A percentile compares a stretch with the other conserved stretches of the same genome.
phyloP scores from a whole-genome alignment of 2,329 filamentous ascomycete genomes.

The Beauveria australis region DNA sequence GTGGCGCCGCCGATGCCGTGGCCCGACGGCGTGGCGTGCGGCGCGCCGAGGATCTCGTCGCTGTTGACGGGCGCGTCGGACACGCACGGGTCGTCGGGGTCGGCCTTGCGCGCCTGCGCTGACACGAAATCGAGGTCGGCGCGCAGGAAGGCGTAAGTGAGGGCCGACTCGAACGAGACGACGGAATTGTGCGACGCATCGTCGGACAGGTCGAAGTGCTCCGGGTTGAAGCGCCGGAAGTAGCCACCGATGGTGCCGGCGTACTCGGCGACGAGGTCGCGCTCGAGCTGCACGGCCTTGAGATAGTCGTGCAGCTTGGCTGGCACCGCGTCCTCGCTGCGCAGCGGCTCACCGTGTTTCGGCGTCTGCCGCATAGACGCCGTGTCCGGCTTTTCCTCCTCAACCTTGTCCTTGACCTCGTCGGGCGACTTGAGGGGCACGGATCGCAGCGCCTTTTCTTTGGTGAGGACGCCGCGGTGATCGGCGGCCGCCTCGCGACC shows the following conservation, averaged over 20 bases:
- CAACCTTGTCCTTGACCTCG: constrained; percentile 31
- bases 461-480: constrained; percentile 23
- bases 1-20: constrained; percentile 63
- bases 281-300: constrained; percentile 62
- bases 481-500: constrained; percentile 22
- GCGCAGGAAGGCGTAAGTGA: constrained; percentile 88
- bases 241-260: constrained; percentile 84
- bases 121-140: constrained; percentile 92
- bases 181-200: constrained; percentile 25
- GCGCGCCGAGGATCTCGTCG: constrained; percentile 68
- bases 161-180: constrained; percentile 64
- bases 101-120: constrained; percentile 76
- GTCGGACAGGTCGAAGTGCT: constrained; percentile 53
- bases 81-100: constrained; percentile 60
- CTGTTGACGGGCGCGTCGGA: constrained; percentile 75
- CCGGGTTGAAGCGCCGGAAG: constrained; percentile 81
- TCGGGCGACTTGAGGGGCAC: constrained; percentile 43
- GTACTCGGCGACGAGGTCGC: constrained; percentile 66
- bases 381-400: constrained; percentile 13
- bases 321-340: constrained; percentile 36
- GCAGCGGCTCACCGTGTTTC: constrained; percentile 28
- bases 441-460: constrained; percentile 21
- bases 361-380: constrained; percentile 25
- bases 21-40: constrained; percentile 44
- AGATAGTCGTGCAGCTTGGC: constrained; percentile 44